Percentiles rank a stretch among this genome's conserved stretches.
Evolutionary conservation across 2,329 filamentous ascomycete genomes (phyloP).

Genomic region (Ophiostoma ulmi): DNA sequence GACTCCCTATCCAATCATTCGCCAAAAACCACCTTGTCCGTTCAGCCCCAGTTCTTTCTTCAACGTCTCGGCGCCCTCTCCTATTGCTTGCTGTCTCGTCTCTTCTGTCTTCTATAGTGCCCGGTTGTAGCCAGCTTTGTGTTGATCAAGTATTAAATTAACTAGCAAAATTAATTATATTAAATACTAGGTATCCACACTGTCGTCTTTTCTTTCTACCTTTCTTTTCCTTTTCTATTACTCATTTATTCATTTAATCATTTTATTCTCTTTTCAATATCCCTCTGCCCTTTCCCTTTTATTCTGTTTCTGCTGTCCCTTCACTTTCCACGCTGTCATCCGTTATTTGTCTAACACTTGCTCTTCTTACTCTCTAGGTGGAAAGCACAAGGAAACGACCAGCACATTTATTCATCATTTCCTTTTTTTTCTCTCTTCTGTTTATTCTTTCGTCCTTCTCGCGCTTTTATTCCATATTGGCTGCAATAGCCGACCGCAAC

Average conservation of each 20-base stretch:
- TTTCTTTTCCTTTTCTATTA: neutral
- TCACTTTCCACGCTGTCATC: too few relatives aligned
- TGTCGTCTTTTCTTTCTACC: neutral
- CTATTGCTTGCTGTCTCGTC: neutral
- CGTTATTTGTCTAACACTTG: too few relatives aligned
- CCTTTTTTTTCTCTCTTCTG: neutral
- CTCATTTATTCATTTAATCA: neutral
- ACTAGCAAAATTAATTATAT: neutral
- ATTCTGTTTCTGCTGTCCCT: neutral
- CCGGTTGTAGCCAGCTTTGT: neutral
- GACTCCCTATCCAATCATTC: neutral
- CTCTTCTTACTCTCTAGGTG: too few relatives aligned
- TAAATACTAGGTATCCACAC: neutral
- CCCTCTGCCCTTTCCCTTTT: neutral
- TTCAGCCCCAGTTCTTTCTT: neutral
- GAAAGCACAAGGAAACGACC: too few relatives aligned
- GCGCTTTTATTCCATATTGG: neutral
- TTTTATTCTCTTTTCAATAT: neutral
- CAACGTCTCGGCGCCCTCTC: slow-evolving; percentile 6
- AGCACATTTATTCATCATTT: too few relatives aligned
- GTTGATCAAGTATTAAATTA: neutral
- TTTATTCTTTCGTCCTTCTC: neutral
- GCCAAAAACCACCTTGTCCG: neutral
- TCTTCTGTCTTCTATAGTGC: neutral
- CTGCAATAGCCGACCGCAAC: neutral